A percentile compares a stretch with the other conserved stretches of the same genome.
Evolutionary conservation across 805 yeast genomes (phyloP).

Genomic region (Saccharomyces paradoxus): DNA sequence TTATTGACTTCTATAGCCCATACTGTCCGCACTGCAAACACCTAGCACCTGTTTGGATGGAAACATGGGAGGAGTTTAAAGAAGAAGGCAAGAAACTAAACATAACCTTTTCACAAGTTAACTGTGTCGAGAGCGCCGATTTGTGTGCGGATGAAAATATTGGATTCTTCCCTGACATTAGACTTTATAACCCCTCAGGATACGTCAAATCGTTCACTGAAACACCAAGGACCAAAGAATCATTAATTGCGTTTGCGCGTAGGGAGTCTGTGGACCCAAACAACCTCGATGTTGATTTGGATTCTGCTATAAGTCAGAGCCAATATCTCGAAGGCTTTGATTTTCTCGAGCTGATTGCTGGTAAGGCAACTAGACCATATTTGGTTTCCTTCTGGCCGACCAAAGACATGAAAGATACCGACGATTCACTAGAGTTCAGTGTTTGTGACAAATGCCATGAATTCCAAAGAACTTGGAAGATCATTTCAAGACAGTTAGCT

Average conservation of each 20-base stretch:
- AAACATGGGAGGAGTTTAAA: conserved; percentile 45
- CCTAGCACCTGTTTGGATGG: conserved; percentile 78
- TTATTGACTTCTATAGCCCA: conserved; percentile 88
- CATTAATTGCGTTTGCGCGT: conserved; percentile 45
- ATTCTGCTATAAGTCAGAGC: conserved; percentile 38
- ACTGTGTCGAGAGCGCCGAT: conserved; percentile 83
- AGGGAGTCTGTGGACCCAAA: conserved; percentile 43
- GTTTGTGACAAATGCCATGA: conserved; percentile 44
- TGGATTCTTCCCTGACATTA: conserved; percentile 57
- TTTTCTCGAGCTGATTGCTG: conserved; percentile 43
- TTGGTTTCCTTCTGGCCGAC: conserved; percentile 64
- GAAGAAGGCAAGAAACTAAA: conserved; percentile 36
- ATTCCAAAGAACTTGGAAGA: conserved; percentile 50
- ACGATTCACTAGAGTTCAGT: conserved; percentile 30
- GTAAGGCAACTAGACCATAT: conserved; percentile 41
- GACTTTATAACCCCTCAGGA: conserved; percentile 58
- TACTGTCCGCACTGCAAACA: conserved; percentile 74
- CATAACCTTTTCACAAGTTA: conserved; percentile 63
- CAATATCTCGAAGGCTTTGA: conserved; percentile 33
- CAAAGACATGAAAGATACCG: conserved; percentile 33
- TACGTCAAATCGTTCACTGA: conserved; percentile 36
- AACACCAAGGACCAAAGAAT: conserved; percentile 39
- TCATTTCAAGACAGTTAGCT: conserved; percentile 42
- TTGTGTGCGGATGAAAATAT: conserved; percentile 65
- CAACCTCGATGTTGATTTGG: conserved; percentile 23